phyloP scores from a whole-genome alignment of 345 rosid genomes.

The Balakata baccata region DNA sequence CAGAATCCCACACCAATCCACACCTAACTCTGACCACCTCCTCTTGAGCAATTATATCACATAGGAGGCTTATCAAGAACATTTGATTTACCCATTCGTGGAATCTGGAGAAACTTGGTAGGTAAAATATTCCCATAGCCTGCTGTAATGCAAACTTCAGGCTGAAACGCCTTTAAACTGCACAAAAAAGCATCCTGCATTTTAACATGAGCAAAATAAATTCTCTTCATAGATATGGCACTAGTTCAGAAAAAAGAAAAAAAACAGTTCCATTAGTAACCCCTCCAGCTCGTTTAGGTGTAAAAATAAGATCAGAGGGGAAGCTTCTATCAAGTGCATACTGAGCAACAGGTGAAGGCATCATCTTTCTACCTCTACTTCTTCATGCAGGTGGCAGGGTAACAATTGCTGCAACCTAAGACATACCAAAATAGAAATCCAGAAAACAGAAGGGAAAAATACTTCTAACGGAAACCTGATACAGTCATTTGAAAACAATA shows the following conservation, averaged over 20 bases:
- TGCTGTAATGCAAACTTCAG: conserved; percentile 89
- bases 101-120: conserved; percentile 74
- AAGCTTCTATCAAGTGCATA: conserved; percentile 78
- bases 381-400: conserved; percentile 88
- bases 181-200: conserved; percentile 67
- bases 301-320: conserved; percentile 68
- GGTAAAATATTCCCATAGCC: conserved; percentile 96
- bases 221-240: background rate
- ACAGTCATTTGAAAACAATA: no score
- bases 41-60: no score
- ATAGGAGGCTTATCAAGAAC: no score
- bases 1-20: no score
- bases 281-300: conserved; percentile 86
- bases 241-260: background rate
- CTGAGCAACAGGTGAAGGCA: conserved; percentile 83
- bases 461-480: background rate
- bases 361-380: conserved; percentile 70
- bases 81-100: conserved; percentile 60
- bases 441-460: background rate
- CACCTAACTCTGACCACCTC: no score
- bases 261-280: conserved; percentile 41
- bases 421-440: background rate
- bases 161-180: conserved; percentile 65
- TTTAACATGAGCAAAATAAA: conserved; percentile 1
- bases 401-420: conserved; percentile 86